Percentiles rank a stretch among this genome's conserved stretches.
These are phyloP conservation scores for Cinnamomum micranthum DNA, from an alignment of 164 flowering plant genomes.

Conservation along the genomic window DNA sequence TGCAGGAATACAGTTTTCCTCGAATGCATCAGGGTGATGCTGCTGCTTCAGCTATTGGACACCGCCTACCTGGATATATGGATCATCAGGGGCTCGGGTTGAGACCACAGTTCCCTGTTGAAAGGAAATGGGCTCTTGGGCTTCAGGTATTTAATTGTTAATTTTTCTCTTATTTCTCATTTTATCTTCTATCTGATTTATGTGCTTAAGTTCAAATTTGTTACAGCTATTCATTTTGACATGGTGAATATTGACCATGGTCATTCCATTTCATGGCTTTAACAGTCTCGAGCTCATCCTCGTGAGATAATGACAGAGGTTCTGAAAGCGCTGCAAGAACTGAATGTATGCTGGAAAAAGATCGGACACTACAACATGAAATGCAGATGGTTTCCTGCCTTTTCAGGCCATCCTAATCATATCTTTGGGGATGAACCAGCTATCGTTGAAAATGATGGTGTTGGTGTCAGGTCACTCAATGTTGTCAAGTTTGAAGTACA, in stretches of 20 bases:
- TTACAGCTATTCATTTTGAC: background rate
- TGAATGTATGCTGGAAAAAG: slow-evolving; percentile 87
- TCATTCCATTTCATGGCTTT: background rate
- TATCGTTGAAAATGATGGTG: slow-evolving; percentile 53
- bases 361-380: slow-evolving; percentile 93
- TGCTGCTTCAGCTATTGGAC: slow-evolving; percentile 35
- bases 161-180: background rate
- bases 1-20: slow-evolving; percentile 46
- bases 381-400: slow-evolving; percentile 71
- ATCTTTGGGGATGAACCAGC: slow-evolving; percentile 54
- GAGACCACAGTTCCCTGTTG: slow-evolving; percentile 54
- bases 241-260: background rate
- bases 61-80: slow-evolving; percentile 48
- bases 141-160: slow-evolving; percentile 57
- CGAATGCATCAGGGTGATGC: slow-evolving; percentile 48
- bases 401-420: slow-evolving; percentile 35
- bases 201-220: background rate
- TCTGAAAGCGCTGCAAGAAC: slow-evolving; percentile 71
- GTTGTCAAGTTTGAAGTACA: slow-evolving; percentile 90
- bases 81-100: slow-evolving; percentile 67
- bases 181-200: background rate
- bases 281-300: slow-evolving; percentile 87
- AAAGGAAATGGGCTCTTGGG: slow-evolving; percentile 98
- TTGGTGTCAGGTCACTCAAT: slow-evolving; percentile 27
- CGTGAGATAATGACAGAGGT: slow-evolving; percentile 90